Percentiles rank a stretch among this genome's conserved stretches.
Conservation (phyloP, 495 filamentous ascomycete species). For the Aspergillus incahuasiensis region DNA sequence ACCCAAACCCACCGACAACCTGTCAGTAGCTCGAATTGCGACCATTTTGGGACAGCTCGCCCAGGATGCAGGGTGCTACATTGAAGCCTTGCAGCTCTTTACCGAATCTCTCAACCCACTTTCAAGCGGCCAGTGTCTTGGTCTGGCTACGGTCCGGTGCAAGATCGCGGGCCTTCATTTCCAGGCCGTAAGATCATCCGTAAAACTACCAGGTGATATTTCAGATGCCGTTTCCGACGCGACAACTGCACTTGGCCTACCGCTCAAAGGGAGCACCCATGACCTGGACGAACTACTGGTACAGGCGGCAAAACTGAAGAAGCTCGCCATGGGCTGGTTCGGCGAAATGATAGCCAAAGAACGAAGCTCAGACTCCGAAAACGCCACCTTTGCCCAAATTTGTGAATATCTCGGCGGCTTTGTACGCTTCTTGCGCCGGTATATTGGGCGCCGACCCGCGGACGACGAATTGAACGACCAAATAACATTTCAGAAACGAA, state of each 20-base stretch:
- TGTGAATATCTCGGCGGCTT: constrained; percentile 40
- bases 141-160: constrained; percentile 36
- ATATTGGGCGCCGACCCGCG: constrained; percentile 34
- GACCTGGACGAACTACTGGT: constrained; percentile 69
- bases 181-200: constrained; percentile 29
- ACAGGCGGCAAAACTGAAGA: constrained; percentile 60
- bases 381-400: constrained; percentile 21
- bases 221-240: constrained; percentile 30
- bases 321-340: constrained; percentile 52
- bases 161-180: constrained; percentile 41
- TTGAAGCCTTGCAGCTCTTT: constrained; percentile 41
- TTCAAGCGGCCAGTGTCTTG: constrained; percentile 31
- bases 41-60: constrained; percentile 41
- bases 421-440: constrained; percentile 42
- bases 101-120: constrained; percentile 30
- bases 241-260: constrained; percentile 49
- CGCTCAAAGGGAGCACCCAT: constrained; percentile 55
- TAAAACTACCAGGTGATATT: constrained; percentile 15
- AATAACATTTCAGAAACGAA: constrained; percentile 28
- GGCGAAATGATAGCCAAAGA: constrained; percentile 33
- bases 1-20: constrained; percentile 20
- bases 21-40: constrained; percentile 31
- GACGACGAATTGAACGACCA: constrained; percentile 29
- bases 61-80: constrained; percentile 40
- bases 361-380: constrained; percentile 13